phyloP scores from a whole-genome alignment of 2,329 filamentous ascomycete genomes.

The Macrophomina tecta region DNA sequence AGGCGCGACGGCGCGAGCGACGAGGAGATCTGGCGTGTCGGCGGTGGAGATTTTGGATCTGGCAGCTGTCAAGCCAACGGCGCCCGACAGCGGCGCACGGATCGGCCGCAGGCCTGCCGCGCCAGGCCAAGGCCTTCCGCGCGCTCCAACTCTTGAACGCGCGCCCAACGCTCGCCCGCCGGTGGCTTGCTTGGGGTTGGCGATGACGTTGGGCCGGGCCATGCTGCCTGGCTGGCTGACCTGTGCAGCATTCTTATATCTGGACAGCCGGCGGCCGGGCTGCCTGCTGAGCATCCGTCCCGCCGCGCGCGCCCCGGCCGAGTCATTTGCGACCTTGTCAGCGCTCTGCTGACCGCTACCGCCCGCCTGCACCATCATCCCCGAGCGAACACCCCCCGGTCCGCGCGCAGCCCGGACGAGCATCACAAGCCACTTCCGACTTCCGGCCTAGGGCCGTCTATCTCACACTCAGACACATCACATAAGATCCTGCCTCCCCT shows the following conservation, averaged over 20 bases:
- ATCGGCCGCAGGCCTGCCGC: background rate
- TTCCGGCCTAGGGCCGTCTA: background rate
- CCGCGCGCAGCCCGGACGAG: slow-evolving; percentile 18
- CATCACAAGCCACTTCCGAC: slow-evolving; percentile 25
- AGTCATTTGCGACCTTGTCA: background rate
- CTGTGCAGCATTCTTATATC: too few species aligned
- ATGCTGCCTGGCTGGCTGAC: too few species aligned
- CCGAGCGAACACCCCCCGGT: slow-evolving; percentile 3
- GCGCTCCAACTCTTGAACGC: background rate
- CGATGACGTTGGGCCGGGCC: slow-evolving; percentile 20
- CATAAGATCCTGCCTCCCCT: slow-evolving; percentile 4
- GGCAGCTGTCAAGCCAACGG: slow-evolving; percentile 1
- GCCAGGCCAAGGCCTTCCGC: background rate
- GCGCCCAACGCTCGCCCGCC: background rate
- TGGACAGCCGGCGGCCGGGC: background rate
- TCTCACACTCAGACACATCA: too few species aligned
- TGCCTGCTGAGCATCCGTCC: too few species aligned
- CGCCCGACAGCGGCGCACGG: background rate
- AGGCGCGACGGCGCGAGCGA: background rate
- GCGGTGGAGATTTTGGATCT: background rate
- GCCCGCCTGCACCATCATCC: background rate
- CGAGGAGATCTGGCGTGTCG: background rate
- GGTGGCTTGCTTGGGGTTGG: background rate
- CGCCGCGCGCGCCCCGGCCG: background rate
- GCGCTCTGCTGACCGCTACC: slow-evolving; percentile 6